Evolutionary conservation across 1,139 yeast genomes (phyloP).

Genomic region (Entelexis paramagnoliae): DNA sequence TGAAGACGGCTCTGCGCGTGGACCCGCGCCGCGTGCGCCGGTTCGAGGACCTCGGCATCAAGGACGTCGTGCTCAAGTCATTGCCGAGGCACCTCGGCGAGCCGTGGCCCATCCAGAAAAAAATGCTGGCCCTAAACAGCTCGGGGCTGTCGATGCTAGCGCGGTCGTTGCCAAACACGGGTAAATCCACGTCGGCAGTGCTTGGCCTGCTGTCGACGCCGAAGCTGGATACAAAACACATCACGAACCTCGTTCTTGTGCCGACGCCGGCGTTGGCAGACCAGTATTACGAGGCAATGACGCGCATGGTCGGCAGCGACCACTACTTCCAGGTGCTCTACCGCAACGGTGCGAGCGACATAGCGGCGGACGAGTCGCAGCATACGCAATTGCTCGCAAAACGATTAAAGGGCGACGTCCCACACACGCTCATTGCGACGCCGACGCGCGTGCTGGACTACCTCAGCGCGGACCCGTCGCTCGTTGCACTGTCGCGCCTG

Average conservation of each 20-base stretch:
- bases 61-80: neutral
- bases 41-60: constrained; percentile 15
- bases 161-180: constrained; percentile 28
- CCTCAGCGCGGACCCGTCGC: constrained; percentile 8
- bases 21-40: constrained; percentile 15
- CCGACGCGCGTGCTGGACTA: constrained; percentile 75
- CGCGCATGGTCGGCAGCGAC: constrained; percentile 21
- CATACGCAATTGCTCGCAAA: constrained; percentile 53
- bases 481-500: constrained; percentile 4
- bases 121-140: constrained; percentile 27
- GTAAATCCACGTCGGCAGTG: constrained; percentile 22
- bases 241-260: constrained; percentile 44
- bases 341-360: constrained; percentile 57
- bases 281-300: constrained; percentile 45
- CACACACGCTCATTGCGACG: constrained; percentile 73
- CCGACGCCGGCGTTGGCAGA: constrained; percentile 77
- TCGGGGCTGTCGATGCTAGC: constrained; percentile 29
- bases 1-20: constrained; percentile 10
- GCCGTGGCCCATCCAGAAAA: constrained; percentile 29
- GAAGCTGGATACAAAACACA: constrained; percentile 8
- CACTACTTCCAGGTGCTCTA: constrained; percentile 42
- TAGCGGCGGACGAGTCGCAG: constrained; percentile 43
- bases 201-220: constrained; percentile 16
- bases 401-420: constrained; percentile 35
- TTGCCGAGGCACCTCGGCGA: neutral